phyloP scores from a whole-genome alignment of 1,139 yeast genomes.

The Hyphopichia pseudoburtonii region DNA sequence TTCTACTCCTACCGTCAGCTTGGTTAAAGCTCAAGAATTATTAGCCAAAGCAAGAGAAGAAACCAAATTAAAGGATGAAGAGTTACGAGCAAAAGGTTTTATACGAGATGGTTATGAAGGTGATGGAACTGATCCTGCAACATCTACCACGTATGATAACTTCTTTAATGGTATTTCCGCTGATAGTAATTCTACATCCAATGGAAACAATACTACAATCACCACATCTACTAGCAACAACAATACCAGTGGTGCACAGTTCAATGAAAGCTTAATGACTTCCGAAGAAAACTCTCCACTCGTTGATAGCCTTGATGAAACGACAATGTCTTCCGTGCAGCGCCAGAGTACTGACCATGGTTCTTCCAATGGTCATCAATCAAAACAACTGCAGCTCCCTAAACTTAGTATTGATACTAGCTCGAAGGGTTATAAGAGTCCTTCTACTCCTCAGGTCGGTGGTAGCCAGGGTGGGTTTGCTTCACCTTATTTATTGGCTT shows the following conservation, averaged over 20 bases:
- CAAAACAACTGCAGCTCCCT: no score
- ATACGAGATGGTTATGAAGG: conserved; percentile 30
- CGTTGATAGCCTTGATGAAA: conserved; percentile 34
- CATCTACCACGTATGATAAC: conserved; percentile 3
- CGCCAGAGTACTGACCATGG: conserved; percentile 9
- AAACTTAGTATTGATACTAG: conserved; percentile 38
- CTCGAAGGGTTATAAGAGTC: conserved; percentile 19
- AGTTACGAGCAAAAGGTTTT: conserved; percentile 39
- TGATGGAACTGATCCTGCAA: conserved; percentile 14
- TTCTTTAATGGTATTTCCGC: conserved; percentile 2
- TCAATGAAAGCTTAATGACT: conserved; percentile 12
- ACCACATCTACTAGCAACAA: not conserved
- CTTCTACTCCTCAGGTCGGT: conserved; percentile 31
- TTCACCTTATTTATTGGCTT: conserved; percentile 60
- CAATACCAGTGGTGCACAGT: no score
- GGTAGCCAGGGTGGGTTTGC: conserved; percentile 46
- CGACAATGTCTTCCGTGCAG: conserved; percentile 23
- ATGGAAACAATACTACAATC: conserved; percentile 3
- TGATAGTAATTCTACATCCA: conserved; percentile 3
- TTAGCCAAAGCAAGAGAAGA: conserved; percentile 79
- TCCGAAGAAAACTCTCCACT: conserved; percentile 23
- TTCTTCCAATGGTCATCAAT: conserved; percentile 12
- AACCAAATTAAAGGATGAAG: conserved; percentile 61
- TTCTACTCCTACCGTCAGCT: conserved; percentile 88
- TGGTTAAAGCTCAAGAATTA: conserved; percentile 83